Evolutionary conservation across 139 green algal species (phyloP), one percentile per base, ranked within the genome.

Genomic region (Zygnema cylindricum): DNA sequence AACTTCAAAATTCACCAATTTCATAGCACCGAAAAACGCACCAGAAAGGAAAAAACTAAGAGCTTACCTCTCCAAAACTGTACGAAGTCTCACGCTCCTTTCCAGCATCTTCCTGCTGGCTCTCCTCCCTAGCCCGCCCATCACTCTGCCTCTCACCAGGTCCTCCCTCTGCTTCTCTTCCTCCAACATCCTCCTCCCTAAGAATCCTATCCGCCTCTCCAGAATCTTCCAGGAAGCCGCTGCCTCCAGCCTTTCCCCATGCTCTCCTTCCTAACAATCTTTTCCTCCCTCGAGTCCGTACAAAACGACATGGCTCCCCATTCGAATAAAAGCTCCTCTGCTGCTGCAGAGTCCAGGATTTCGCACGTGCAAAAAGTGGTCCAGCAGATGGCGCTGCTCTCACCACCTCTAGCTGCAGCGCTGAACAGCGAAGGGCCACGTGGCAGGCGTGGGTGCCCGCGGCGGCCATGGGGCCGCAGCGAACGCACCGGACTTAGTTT

Each of bases 141-240:
- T 73, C 57, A 73, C 82, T 38, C 21, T 86, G 41, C 78, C 30
- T 30, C 57, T 39, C 30, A 73, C 57, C 30, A 73, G 30, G 57
- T 73, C 57, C 57, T 30, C 30, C 57, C 57, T 73, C 30, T 30
- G 30, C 57, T 73, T 30, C 30, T 73, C 57, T 73, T 73, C 57
- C 30, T 39, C 57, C 30, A 30, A 30, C 30, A 73, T 30, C 57
- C 57, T 30, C 57, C 30, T 30, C 57, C 30, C 30, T 30, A 30
- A 30, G 30, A 30, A 30, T 73, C 57, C 30, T 73, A 30, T 39
- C 30, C 30, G 30, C 30, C 57, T 39, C 30, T 30, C 30, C 57
- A 39, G 57, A n/a, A n/a, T 73, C 57, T 30, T 73, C 57, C 30
- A 30, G 30, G 30, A 39, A 39, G 57, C 30, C 30, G 30, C 57